Percentiles rank a stretch among this genome's conserved stretches.
Evolutionary conservation across 345 rosid genomes (phyloP).

Genomic region (Cardamine resedifolia): DNA sequence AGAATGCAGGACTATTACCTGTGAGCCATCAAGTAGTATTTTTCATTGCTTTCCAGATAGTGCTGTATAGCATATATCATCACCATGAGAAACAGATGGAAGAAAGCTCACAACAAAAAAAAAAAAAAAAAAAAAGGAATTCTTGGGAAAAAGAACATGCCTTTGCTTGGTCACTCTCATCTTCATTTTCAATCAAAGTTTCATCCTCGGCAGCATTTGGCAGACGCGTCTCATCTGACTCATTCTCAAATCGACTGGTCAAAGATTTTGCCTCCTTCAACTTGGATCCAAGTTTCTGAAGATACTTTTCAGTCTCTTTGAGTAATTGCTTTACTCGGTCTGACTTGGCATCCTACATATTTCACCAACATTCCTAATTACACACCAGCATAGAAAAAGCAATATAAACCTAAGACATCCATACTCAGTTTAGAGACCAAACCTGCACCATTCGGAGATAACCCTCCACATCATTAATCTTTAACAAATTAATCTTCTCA

Average conservation of each 20-base stretch:
- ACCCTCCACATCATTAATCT: constrained; percentile 97
- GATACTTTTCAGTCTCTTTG: constrained; percentile 93
- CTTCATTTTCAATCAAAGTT: constrained; percentile 67
- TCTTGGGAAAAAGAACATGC: constrained; percentile 38
- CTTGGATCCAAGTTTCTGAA: constrained; percentile 87
- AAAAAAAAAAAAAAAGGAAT: background rate
- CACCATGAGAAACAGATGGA: constrained; percentile 13
- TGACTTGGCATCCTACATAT: constrained; percentile 80
- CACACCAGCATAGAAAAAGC: constrained; percentile 2
- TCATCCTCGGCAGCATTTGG: constrained; percentile 55
- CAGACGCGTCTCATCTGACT: constrained; percentile 53
- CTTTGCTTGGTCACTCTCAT: constrained; percentile 90
- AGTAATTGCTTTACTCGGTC: constrained; percentile 88
- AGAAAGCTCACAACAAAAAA: background rate
- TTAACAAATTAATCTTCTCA: constrained; percentile 87
- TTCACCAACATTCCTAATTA: background rate
- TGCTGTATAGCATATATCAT: constrained; percentile 54
- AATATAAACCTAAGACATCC: constrained; percentile 6
- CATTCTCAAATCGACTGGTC: constrained; percentile 60
- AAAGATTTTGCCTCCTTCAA: constrained; percentile 67
- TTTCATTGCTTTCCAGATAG: constrained; percentile 91
- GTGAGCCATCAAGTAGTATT: constrained; percentile 96
- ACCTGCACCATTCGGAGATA: constrained; percentile 97
- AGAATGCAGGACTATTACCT: constrained; percentile 46
- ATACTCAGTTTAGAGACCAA: constrained; percentile 34